Percentiles rank a stretch among this genome's conserved stretches.
Conservation (phyloP, 352 stramenopile species). For the Globisporangium nodosum region DNA sequence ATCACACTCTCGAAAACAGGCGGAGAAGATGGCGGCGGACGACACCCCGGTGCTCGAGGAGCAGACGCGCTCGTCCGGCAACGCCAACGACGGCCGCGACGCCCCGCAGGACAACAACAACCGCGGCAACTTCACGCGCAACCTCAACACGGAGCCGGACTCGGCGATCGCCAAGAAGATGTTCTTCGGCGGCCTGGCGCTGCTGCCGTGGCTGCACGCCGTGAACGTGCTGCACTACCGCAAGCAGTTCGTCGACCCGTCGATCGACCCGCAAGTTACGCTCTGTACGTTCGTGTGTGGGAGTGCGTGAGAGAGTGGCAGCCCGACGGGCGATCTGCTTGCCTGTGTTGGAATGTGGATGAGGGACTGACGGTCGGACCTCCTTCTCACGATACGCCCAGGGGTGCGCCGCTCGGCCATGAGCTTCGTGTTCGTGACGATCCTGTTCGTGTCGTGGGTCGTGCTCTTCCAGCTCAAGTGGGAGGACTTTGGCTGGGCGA, state of each 20-base stretch:
- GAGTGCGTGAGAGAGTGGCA: background rate
- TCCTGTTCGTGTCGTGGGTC: constrained; percentile 72
- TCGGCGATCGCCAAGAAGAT: constrained; percentile 73
- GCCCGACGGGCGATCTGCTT: too few species aligned
- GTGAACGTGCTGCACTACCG: constrained; percentile 82
- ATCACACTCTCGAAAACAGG: background rate
- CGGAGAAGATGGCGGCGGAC: constrained; percentile 28
- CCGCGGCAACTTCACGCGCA: constrained; percentile 84
- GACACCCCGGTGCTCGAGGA: constrained; percentile 54
- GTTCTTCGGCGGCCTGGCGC: constrained; percentile 68
- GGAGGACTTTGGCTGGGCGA: constrained; percentile 80
- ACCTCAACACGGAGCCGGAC: constrained; percentile 77
- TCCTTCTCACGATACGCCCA: constrained; percentile 10
- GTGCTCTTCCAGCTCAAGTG: constrained; percentile 81
- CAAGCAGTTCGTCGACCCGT: constrained; percentile 70
- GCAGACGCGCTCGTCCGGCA: constrained; percentile 13
- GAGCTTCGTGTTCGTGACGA: constrained; percentile 60
- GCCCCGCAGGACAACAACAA: constrained; percentile 45
- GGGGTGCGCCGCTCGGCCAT: constrained; percentile 76
- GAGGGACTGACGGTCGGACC: background rate
- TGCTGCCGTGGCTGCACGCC: constrained; percentile 79
- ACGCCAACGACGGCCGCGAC: background rate
- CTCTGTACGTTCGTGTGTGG: constrained; percentile 44
- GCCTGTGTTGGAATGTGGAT: background rate
- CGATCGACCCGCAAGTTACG: constrained; percentile 60